Conservation (phyloP, 2,329 filamentous ascomycete genomes). For the Verticillium nonalfalfae region DNA sequence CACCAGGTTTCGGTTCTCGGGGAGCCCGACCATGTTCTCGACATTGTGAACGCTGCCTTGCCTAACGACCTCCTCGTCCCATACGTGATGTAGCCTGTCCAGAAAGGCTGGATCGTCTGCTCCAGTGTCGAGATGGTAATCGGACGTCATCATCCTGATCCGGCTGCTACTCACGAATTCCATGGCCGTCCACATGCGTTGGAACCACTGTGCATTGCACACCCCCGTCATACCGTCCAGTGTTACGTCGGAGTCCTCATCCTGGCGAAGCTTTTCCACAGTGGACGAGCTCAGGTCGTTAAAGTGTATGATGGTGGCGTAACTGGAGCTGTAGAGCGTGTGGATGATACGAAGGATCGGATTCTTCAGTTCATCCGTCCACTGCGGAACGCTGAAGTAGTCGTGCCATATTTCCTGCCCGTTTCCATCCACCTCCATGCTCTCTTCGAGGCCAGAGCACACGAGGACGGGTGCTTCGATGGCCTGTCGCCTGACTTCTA, state of each 20-base stretch:
- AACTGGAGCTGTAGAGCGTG: not conserved
- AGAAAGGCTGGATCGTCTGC: not conserved
- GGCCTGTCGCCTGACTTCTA: not conserved
- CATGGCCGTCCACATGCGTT: conserved; percentile 1
- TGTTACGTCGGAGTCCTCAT: not conserved
- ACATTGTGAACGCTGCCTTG: not conserved
- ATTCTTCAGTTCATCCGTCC: not conserved
- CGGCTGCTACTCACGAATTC: not conserved
- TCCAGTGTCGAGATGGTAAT: not conserved
- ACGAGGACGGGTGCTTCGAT: not conserved
- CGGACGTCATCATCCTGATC: not conserved
- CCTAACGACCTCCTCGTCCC: not conserved
- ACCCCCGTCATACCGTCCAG: conserved; percentile 1
- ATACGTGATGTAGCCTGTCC: not conserved
- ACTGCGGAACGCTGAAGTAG: conserved; percentile 3
- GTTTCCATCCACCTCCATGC: not conserved
- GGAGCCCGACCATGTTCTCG: not conserved
- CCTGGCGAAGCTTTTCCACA: not conserved
- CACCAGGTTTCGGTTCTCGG: not conserved
- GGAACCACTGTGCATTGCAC: conserved; percentile 1
- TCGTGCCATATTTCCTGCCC: not conserved
- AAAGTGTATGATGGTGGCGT: not conserved
- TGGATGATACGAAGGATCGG: not conserved
- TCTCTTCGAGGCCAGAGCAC: not conserved
- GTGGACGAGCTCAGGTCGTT: not conserved